Conservation (phyloP, 768 basidiomycete species). For the Lactarius tabidus region DNA sequence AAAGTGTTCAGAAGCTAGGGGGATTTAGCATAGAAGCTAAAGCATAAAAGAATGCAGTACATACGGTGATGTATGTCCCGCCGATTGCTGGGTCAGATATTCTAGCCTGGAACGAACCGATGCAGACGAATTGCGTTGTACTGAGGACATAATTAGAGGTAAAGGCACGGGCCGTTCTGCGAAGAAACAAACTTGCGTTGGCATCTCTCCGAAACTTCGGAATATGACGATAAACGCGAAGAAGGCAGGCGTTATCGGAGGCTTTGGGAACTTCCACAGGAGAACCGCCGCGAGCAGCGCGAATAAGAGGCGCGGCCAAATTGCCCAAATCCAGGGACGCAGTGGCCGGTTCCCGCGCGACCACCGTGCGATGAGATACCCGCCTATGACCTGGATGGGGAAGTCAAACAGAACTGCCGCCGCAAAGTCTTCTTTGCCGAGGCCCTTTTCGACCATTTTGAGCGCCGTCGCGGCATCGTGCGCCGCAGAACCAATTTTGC, state of each 20-base stretch:
- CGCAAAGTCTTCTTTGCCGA: constrained; percentile 92
- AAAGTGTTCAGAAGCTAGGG: constrained; percentile 88
- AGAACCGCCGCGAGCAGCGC: constrained; percentile 68
- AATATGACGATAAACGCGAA: constrained; percentile 76
- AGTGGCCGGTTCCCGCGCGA: constrained; percentile 74
- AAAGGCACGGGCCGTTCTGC: constrained; percentile 8
- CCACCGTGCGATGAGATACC: constrained; percentile 93
- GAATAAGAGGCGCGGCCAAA: constrained; percentile 81
- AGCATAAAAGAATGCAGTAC: constrained; percentile 27
- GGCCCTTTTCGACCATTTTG: constrained; percentile 95
- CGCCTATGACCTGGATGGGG: constrained; percentile 92
- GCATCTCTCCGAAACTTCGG: constrained; percentile 79
- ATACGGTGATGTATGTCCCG: constrained; percentile 98
- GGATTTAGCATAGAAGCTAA: constrained; percentile 8
- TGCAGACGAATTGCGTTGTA: constrained; percentile 96
- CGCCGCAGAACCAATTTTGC: constrained; percentile 91
- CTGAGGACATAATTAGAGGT: constrained; percentile 37
- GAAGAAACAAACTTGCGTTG: constrained; percentile 53
- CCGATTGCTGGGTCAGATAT: constrained; percentile 96
- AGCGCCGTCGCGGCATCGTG: constrained; percentile 89
- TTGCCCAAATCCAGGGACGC: constrained; percentile 86
- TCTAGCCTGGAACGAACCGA: constrained; percentile 94
- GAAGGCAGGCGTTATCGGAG: constrained; percentile 69
- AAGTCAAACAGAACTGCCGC: constrained; percentile 94
- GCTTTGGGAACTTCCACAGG: constrained; percentile 79